Evolutionary conservation across 371 early-diverging fungal species (phyloP), one percentile per base, ranked within the genome.

Genomic region (Mortierella sp.): DNA sequence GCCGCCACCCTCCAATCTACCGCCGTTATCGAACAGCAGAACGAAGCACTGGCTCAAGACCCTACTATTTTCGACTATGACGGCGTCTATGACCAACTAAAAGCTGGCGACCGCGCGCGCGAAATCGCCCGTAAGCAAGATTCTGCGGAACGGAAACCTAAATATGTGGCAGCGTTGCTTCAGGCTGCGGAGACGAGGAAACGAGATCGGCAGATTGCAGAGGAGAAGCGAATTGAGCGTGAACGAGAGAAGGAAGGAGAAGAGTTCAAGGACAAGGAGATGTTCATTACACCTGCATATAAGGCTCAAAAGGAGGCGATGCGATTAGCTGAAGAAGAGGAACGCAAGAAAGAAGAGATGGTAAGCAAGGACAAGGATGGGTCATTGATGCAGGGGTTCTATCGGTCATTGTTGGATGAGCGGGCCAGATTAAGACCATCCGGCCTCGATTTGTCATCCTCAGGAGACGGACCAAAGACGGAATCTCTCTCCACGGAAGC

Each of bases 11-110:
- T 83, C 63, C 64, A 85, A 68, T 70, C 81, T 39, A 68, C 68
- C 1, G 49, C 70, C 18, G 81, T 81, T 20, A 62, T 81, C 55
- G 87, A 89, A 64, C 85, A 87, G 65, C 90, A 93, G 59, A 85
- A 88, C 57, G 87, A 88, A 77, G 95, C 95, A 11, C 75, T 95
- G 1, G 92, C 90, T 62, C 88, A 93, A 74, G 96, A 97, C 84
- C 92, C 97, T 2, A 92, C 87, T 28, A 90, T 94, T 3, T 98
- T 93, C 83, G 97, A 95, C 68, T 98, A 98, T 75, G 98, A 98
- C 78, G 95, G 90, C 6, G 92, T 94, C 0, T 97, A 96, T 77
- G 97, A 97, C 70, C 90, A 90, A 64, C 88, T 97, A 66, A 96
- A 94, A 77, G 85, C 86, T 8, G 91, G 86, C 0, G 93, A 94